A percentile compares a stretch with the other conserved stretches of the same genome.
These are phyloP conservation scores for Kodamaea fukazawae DNA, from an alignment of 805 yeast species.

Conservation along the genomic window DNA sequence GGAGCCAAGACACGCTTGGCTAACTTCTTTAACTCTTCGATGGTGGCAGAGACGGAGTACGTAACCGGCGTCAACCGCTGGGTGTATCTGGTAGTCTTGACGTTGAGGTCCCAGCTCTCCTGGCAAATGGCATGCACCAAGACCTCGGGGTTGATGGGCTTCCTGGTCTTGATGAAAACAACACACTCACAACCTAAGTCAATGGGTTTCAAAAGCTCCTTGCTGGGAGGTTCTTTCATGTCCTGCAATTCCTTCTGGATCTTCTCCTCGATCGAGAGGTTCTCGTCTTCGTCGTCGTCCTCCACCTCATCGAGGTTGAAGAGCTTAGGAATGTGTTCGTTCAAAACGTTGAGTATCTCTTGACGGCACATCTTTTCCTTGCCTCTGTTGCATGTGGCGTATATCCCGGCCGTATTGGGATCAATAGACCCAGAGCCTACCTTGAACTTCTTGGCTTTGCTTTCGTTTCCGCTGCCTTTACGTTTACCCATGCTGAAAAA, in stretches of 20 bases:
- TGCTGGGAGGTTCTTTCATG: constrained; percentile 48
- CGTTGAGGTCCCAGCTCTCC: constrained; percentile 50
- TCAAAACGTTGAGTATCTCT: constrained; percentile 61
- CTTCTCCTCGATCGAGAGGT: constrained; percentile 69
- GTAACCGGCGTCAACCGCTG: constrained; percentile 82
- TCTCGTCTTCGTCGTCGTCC: constrained; percentile 32
- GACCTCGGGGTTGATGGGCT: constrained; percentile 74
- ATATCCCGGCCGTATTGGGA: constrained; percentile 83
- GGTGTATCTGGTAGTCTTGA: constrained; percentile 66
- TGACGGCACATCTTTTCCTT: constrained; percentile 75
- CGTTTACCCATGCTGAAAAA: constrained; percentile 32
- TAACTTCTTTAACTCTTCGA: constrained; percentile 62
- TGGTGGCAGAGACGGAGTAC: constrained; percentile 66
- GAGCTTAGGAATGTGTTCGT: constrained; percentile 35
- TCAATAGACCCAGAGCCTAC: constrained; percentile 47
- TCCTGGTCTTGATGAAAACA: constrained; percentile 75
- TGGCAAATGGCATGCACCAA: constrained; percentile 64
- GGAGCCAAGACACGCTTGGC: constrained; percentile 60
- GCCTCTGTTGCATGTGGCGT: constrained; percentile 83
- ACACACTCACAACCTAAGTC: constrained; percentile 79
- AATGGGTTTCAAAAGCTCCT: constrained; percentile 51
- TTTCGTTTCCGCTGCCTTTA: constrained; percentile 19
- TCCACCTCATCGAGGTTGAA: constrained; percentile 23
- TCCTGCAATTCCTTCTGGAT: constrained; percentile 68
- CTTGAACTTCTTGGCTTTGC: constrained; percentile 43